Evolutionary conservation across 2,329 filamentous ascomycete species (phyloP).

Genomic region (Colletotrichum higginsianum): DNA sequence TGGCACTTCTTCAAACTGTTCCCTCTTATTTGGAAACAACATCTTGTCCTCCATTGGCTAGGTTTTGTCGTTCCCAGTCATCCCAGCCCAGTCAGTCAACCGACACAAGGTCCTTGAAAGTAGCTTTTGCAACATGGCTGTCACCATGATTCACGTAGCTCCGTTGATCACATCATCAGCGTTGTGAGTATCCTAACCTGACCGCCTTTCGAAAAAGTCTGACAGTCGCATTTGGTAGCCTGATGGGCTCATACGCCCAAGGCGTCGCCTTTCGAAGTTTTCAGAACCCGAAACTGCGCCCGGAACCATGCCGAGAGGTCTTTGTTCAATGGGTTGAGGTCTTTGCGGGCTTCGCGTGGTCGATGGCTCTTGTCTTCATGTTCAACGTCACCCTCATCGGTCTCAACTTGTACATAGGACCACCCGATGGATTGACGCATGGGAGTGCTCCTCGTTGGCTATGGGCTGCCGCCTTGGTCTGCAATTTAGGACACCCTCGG

Average conservation of each 20-base stretch:
- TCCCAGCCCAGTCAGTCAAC: background rate
- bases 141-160: conserved; percentile 2
- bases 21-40: too few species aligned
- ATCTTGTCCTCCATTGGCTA: too few species aligned
- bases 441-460: background rate
- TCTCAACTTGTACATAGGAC: conserved; percentile 1
- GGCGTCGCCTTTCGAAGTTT: conserved; percentile 3
- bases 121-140: background rate
- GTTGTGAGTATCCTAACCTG: background rate
- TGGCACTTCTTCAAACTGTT: too few species aligned
- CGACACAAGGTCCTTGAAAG: background rate
- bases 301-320: background rate
- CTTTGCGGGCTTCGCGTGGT: conserved; percentile 11
- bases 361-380: conserved; percentile 4
- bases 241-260: conserved; percentile 6
- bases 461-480: conserved; percentile 1
- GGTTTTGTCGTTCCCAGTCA: too few species aligned
- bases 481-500: background rate
- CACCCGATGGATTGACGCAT: background rate
- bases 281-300: background rate
- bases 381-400: conserved; percentile 14
- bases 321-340: conserved; percentile 1
- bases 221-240: background rate
- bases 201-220: too few species aligned
- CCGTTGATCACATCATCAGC: conserved; percentile 5